These are phyloP conservation scores for Hypoxylon sp. DNA, from an alignment of 2,329 filamentous ascomycete species.

Conservation along the genomic window DNA sequence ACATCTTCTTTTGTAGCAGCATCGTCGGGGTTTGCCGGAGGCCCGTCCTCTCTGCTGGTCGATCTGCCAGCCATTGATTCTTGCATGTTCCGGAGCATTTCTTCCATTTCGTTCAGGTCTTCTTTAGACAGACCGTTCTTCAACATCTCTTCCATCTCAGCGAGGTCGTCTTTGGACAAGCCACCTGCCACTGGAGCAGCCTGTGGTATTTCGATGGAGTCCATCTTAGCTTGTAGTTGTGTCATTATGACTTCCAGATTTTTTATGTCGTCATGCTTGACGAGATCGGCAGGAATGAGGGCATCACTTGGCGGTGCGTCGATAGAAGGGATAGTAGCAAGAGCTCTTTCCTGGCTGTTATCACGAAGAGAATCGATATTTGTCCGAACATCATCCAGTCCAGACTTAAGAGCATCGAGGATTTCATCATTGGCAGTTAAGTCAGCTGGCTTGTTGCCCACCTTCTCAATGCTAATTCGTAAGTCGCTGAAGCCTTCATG, in stretches of 20 bases:
- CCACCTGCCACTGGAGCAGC: constrained; percentile 55
- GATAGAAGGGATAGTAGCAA: constrained; percentile 60
- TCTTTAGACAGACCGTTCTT: constrained; percentile 60
- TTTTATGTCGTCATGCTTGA: constrained; percentile 82
- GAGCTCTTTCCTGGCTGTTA: constrained; percentile 48
- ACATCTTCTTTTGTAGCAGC: constrained; percentile 85
- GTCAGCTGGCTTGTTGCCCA: constrained; percentile 84
- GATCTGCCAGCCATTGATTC: constrained; percentile 56
- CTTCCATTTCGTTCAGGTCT: constrained; percentile 66
- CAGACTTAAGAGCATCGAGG: constrained; percentile 87
- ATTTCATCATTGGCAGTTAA: constrained; percentile 91
- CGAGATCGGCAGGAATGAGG: constrained; percentile 65
- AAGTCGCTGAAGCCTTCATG: constrained; percentile 89
- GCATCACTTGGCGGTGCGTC: constrained; percentile 66
- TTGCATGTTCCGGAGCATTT: constrained; percentile 64
- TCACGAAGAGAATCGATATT: constrained; percentile 87
- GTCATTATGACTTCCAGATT: constrained; percentile 87
- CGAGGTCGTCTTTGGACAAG: constrained; percentile 43
- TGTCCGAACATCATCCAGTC: constrained; percentile 79
- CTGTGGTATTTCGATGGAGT: constrained; percentile 75
- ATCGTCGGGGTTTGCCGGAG: constrained; percentile 57
- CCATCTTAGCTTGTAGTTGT: constrained; percentile 87
- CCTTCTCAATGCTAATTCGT: constrained; percentile 80
- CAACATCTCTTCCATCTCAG: constrained; percentile 47
- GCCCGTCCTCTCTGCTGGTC: constrained; percentile 48